phyloP scores from a whole-genome alignment of 2,329 filamentous ascomycete genomes.

The Calonectria pseudoturangicola region DNA sequence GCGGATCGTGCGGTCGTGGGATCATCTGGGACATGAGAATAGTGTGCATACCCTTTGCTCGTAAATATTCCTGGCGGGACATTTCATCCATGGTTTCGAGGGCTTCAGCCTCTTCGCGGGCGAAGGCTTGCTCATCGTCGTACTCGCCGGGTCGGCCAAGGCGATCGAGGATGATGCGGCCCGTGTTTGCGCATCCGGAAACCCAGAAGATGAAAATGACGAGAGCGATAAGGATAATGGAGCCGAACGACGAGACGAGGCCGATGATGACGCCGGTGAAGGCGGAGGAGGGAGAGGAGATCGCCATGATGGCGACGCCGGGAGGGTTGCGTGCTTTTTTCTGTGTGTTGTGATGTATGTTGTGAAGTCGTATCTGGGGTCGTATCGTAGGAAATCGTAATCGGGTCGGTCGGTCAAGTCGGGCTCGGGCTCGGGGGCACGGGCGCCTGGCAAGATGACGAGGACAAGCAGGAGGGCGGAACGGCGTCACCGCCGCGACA shows the following conservation, averaged over 20 bases:
- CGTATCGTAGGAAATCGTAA: constrained; percentile 41
- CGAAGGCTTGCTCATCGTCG: constrained; percentile 97
- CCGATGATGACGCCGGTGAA: constrained; percentile 92
- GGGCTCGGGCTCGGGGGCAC: constrained; percentile 44
- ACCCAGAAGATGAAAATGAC: constrained; percentile 96
- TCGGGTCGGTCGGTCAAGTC: constrained; percentile 48
- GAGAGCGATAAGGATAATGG: constrained; percentile 87
- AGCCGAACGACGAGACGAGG: constrained; percentile 94
- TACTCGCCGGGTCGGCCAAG: constrained; percentile 96
- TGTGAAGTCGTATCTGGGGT: constrained; percentile 38
- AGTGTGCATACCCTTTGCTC: constrained; percentile 87
- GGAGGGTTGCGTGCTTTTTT: constrained; percentile 19
- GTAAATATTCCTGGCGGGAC: constrained; percentile 90
- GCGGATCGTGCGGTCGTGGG: constrained; percentile 30
- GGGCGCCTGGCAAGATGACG: constrained; percentile 19
- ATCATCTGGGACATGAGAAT: background rate
- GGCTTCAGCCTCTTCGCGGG: constrained; percentile 94
- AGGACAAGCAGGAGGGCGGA: constrained; percentile 44
- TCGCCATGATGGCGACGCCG: constrained; percentile 54
- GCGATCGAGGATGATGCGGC: constrained; percentile 93
- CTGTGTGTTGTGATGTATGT: constrained; percentile 36
- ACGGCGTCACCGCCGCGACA: constrained; percentile 56
- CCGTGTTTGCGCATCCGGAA: constrained; percentile 79
- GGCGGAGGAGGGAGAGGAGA: constrained; percentile 64
- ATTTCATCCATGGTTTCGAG: constrained; percentile 97